Evolutionary conservation across 1,284 basidiomycete genomes (phyloP).

Genomic region (Porogramme epimiltina): DNA sequence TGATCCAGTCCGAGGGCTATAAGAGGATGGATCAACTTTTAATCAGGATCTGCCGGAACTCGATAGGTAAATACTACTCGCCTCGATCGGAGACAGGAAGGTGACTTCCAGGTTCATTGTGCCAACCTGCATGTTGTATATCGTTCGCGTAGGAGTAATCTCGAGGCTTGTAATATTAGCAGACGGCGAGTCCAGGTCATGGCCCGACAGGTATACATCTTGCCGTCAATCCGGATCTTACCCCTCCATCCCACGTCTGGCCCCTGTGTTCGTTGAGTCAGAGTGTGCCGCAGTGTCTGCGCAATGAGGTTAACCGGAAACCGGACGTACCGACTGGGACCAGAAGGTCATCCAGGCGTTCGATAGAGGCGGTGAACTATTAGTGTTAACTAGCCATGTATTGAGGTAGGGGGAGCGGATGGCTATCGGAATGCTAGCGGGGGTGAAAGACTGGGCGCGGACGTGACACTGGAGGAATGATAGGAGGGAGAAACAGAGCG

Average conservation of each 20-base stretch:
- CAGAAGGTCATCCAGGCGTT: constrained; percentile 20
- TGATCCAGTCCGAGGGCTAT: constrained; percentile 34
- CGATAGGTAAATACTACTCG: constrained; percentile 1
- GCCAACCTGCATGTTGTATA: constrained; percentile 21
- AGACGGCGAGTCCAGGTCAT: constrained; percentile 1
- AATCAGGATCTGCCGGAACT: too few species aligned
- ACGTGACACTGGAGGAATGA: too few species aligned
- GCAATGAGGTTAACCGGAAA: too few species aligned
- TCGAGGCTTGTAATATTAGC: constrained; percentile 13
- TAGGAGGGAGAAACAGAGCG: too few species aligned
- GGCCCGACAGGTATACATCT: constrained; percentile 23
- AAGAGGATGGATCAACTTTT: not conserved
- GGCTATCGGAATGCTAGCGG: constrained; percentile 18
- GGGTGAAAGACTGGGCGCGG: constrained; percentile 6
- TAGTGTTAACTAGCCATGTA: constrained; percentile 8
- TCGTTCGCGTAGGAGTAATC: constrained; percentile 19
- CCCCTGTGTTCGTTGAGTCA: too few species aligned
- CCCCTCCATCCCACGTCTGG: constrained; percentile 19
- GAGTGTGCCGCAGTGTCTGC: too few species aligned
- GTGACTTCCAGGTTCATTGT: constrained; percentile 22
- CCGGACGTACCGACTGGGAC: constrained; percentile 7
- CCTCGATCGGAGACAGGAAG: constrained; percentile 26
- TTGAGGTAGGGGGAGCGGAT: constrained; percentile 20
- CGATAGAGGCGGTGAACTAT: not conserved
- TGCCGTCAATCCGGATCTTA: constrained; percentile 23